Evolutionary conservation across 2,329 filamentous ascomycete species (phyloP), one percentile per base, ranked within the genome.

Genomic region (Dactylellina leptospora): DNA sequence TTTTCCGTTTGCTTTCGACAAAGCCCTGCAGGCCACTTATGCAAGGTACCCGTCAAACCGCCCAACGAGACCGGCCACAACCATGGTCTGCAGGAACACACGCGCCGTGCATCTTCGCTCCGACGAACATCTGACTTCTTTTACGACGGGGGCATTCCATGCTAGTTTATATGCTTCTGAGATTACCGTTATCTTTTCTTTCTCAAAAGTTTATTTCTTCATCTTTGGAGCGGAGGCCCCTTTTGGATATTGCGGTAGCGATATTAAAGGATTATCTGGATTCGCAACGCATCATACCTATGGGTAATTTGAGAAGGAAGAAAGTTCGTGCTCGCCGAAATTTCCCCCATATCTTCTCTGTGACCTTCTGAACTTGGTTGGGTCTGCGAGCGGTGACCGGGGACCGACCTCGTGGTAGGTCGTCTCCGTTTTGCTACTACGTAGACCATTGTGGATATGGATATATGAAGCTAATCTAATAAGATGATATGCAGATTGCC

Each of bases 31-130:
- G 56, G 55, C 36, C 18, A 56, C 58, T 71, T 62, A 71, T 71
- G 66, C 58, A 71, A 71, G 66, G 66, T 71, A 71, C 66, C 66
- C 66, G 66, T 58, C 54, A 38, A 56, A 62, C 56, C n/a, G 16
- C 18, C 40, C 40, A 45, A 9, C 36, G 18, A n/a, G n/a, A 33
- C 6, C 30, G 13, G 30, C 13, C 25, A 30, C 47, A 51, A 53
- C 48, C 30, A 36, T 22, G 18, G 8, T 18, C 28, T 53, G 48
- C 48, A 53, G 48, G 28, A 38, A 38, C 48, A 53, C 48, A 13
- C 28, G 28, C 47, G 6, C 9, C 25, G 23, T 33, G 44, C 47
- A 16, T 25, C 47, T 33, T 33, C 25, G 28, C 48, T 11, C 6
- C 4, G 16, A 53, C 48, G n/a, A 53, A 53, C 28, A 38, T 18